phyloP scores from a whole-genome alignment of 2,329 filamentous ascomycete genomes.

The Xylaria sp. region DNA sequence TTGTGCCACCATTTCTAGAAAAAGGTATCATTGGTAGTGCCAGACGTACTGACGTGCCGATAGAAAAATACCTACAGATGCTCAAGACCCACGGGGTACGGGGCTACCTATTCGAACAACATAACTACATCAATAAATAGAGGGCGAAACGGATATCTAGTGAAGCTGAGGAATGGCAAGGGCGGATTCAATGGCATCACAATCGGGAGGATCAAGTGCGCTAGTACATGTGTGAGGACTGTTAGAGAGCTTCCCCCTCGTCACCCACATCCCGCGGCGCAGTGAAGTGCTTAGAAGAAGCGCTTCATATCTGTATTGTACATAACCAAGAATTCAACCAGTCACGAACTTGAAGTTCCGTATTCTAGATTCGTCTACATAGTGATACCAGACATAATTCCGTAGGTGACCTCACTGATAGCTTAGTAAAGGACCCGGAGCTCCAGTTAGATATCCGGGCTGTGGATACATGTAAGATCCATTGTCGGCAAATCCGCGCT shows the following conservation, averaged over 20 bases:
- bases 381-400: too few species aligned
- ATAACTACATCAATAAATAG: conserved; percentile 63
- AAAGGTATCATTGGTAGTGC: too few species aligned
- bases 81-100: conserved; percentile 76
- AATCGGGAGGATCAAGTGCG: conserved; percentile 1
- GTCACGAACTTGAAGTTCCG: not conserved
- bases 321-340: conserved; percentile 8
- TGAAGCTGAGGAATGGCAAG: not conserved
- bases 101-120: conserved; percentile 79
- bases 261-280: not conserved
- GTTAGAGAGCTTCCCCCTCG: conserved; percentile 4
- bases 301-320: conserved; percentile 15
- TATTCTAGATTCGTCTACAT: not conserved
- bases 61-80: conserved; percentile 71
- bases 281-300: conserved; percentile 1
- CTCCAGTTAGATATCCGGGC: conserved; percentile 1
- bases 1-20: too few species aligned
- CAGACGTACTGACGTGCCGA: conserved; percentile 16
- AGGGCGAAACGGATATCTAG: not conserved
- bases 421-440: conserved; percentile 4
- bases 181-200: conserved; percentile 7
- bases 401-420: too few species aligned
- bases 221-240: conserved; percentile 5
- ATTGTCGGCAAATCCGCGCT: conserved; percentile 28
- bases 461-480: not conserved